Conservation (phyloP, 192 early-diverging fungal genomes). For the Coemansia sp. region DNA sequence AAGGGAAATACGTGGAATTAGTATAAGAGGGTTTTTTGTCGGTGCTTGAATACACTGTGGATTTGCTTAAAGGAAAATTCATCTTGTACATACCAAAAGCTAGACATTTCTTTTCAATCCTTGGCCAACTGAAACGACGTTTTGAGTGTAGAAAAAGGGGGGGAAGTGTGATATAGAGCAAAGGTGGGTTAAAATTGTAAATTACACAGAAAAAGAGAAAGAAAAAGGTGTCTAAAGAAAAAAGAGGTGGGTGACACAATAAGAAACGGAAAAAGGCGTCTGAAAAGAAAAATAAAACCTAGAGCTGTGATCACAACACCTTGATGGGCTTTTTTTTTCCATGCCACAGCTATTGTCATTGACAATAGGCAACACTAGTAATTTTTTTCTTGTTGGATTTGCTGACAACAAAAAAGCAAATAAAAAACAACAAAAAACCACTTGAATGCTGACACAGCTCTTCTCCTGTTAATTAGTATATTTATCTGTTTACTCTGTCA, state of each 20-base stretch:
- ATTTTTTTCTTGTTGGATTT: too few species aligned
- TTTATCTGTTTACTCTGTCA: background rate
- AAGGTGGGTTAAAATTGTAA: background rate
- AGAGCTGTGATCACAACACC: too few species aligned
- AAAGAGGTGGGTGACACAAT: background rate
- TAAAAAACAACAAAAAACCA: background rate
- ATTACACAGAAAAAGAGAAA: background rate
- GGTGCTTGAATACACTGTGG: too few species aligned
- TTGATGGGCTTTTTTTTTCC: too few species aligned
- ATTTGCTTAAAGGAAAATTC: background rate
- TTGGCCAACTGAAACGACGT: background rate
- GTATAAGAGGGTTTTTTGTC: too few species aligned
- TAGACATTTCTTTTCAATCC: background rate
- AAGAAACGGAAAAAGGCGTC: too few species aligned
- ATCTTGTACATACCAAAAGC: constrained; percentile 9
- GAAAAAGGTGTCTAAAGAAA: background rate
- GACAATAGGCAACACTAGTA: too few species aligned
- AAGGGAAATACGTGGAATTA: too few species aligned
- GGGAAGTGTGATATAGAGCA: background rate
- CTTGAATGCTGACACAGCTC: background rate
- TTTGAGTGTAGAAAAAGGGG: background rate
- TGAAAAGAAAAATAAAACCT: background rate
- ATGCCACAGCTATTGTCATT: too few species aligned
- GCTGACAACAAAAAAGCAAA: background rate
- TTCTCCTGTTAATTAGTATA: background rate